phyloP scores from a whole-genome alignment of 2,329 filamentous ascomycete genomes.

The Akanthomyces muscarius region DNA sequence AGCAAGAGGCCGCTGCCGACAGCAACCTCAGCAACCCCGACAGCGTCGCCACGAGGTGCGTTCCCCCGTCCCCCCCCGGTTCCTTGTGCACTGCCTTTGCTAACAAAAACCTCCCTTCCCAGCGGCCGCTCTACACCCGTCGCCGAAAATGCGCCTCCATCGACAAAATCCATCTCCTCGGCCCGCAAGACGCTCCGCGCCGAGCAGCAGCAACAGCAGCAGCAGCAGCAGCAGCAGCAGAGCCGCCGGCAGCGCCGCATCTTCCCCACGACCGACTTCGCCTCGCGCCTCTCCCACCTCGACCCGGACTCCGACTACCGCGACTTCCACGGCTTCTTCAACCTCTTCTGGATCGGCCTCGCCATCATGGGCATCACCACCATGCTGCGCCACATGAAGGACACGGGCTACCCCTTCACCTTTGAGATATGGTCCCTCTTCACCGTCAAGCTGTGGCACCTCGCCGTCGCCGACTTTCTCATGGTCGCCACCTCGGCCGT shows the following conservation, averaged over 20 bases:
- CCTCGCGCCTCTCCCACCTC: constrained; percentile 88
- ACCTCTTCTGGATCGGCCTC: constrained; percentile 94
- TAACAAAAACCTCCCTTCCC: constrained; percentile 13
- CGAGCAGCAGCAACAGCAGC: constrained; percentile 61
- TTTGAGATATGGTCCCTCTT: constrained; percentile 86
- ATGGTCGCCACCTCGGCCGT: constrained; percentile 78
- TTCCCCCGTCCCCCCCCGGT: not conserved
- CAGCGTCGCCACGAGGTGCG: constrained; percentile 44
- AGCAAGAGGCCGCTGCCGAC: constrained; percentile 33
- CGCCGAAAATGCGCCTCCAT: constrained; percentile 87
- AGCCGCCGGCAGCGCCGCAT: constrained; percentile 53
- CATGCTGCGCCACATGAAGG: constrained; percentile 89
- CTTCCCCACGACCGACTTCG: constrained; percentile 91
- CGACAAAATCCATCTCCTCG: constrained; percentile 77
- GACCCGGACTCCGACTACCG: constrained; percentile 87
- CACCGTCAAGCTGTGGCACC: constrained; percentile 81
- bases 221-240: constrained; percentile 51
- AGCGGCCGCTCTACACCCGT: constrained; percentile 78
- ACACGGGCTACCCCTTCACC: constrained; percentile 82
- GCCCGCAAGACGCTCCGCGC: constrained; percentile 80
- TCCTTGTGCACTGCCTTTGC: not conserved
- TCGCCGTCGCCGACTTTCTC: constrained; percentile 75
- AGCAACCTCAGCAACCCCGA: constrained; percentile 34
- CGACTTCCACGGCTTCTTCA: constrained; percentile 96
- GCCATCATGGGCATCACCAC: constrained; percentile 96